Conservation (phyloP, 176 grass and related monocot genomes). For the Metroxylon sagu region DNA sequence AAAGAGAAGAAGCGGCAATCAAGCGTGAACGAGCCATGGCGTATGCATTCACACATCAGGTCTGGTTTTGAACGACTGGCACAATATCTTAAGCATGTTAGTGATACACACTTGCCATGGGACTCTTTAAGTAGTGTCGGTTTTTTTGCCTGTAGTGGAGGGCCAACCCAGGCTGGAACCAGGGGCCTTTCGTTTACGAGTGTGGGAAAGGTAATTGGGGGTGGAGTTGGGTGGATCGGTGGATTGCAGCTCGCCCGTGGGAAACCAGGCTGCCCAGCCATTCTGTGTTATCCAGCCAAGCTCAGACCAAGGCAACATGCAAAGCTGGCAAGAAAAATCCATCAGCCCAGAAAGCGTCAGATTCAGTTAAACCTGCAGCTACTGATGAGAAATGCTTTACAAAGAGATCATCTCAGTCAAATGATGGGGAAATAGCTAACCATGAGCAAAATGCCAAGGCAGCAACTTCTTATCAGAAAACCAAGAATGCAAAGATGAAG, state of each 20-base stretch:
- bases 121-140: too few species aligned
- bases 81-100: not conserved
- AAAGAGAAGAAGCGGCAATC: conserved; percentile 86
- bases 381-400: conserved; percentile 33
- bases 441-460: not conserved
- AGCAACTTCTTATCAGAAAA: not conserved
- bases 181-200: conserved; percentile 66
- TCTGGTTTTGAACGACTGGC: conserved; percentile 13
- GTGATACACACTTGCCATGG: too few species aligned
- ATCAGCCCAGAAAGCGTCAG: conserved; percentile 36
- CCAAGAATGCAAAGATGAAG: not conserved
- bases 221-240: conserved; percentile 92
- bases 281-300: conserved; percentile 30
- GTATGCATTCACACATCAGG: conserved; percentile 93
- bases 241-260: conserved; percentile 86
- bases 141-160: conserved; percentile 53
- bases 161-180: conserved; percentile 55
- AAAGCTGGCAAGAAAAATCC: conserved; percentile 31
- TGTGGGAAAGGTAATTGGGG: conserved; percentile 67
- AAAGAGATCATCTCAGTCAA: conserved; percentile 10
- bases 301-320: conserved; percentile 30
- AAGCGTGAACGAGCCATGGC: conserved; percentile 93
- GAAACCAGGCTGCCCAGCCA: conserved; percentile 50
- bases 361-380: conserved; percentile 32
- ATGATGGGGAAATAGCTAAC: not conserved